These are phyloP conservation scores for Geotrichum histeridarum DNA, from an alignment of 1,139 yeast species.

Conservation along the genomic window DNA sequence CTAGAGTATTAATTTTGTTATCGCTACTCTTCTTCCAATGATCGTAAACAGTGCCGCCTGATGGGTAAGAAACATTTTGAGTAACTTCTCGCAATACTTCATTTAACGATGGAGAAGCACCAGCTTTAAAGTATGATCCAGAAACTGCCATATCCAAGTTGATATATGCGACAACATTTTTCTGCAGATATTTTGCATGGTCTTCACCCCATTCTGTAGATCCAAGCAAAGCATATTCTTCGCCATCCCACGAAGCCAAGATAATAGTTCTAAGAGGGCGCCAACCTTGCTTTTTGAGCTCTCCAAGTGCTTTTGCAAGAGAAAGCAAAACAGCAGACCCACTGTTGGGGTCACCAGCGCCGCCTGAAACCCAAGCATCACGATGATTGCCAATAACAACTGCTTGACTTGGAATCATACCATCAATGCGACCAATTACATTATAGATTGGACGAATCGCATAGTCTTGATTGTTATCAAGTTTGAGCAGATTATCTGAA, in stretches of 20 bases:
- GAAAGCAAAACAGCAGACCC: conserved; percentile 60
- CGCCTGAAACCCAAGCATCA: conserved; percentile 69
- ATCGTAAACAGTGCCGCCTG: conserved; percentile 44
- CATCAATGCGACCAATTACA: conserved; percentile 53
- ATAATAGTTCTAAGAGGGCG: conserved; percentile 54
- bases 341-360: conserved; percentile 67
- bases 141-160: conserved; percentile 58
- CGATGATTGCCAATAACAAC: conserved; percentile 63
- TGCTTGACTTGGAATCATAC: conserved; percentile 47
- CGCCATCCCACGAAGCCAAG: conserved; percentile 74
- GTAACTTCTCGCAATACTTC: conserved; percentile 41
- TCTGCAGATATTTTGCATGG: conserved; percentile 40
- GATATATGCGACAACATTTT: conserved; percentile 52
- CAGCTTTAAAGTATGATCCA: conserved; percentile 46
- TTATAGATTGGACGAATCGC: conserved; percentile 52
- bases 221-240: conserved; percentile 64
- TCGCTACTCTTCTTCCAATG: conserved; percentile 47
- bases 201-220: conserved; percentile 67
- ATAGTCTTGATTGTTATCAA: conserved; percentile 52
- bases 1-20: conserved; percentile 43
- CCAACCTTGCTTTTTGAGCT: conserved; percentile 51
- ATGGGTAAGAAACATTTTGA: conserved; percentile 44
- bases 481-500: conserved; percentile 46
- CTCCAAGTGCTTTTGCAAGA: conserved; percentile 51
- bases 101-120: conserved; percentile 51